These are phyloP conservation scores for Babesia microti DNA, from an alignment of 169 alveolate species.

Conservation along the genomic window DNA sequence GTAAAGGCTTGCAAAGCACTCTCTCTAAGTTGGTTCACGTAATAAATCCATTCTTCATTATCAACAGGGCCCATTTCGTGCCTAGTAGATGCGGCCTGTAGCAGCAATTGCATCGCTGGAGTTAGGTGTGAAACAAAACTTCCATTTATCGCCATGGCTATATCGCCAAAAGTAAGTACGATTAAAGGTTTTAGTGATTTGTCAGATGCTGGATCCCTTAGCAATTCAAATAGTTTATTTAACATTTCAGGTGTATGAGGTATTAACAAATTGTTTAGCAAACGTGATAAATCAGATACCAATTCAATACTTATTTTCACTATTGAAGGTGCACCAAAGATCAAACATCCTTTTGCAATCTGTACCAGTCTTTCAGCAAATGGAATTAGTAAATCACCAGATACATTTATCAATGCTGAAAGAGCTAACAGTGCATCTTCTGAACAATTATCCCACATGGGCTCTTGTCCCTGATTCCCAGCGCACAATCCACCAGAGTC, in stretches of 20 bases:
- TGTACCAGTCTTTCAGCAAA: conserved; percentile 36
- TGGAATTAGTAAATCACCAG: conserved; percentile 29
- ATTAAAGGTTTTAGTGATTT: conserved; percentile 73
- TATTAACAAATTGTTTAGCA: conserved; percentile 48
- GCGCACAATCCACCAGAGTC: too few species aligned
- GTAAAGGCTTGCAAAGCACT: conserved; percentile 74
- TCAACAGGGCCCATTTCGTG: conserved; percentile 74
- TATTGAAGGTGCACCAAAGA: conserved; percentile 27
- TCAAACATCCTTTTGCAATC: conserved; percentile 36
- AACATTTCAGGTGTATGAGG: conserved; percentile 47
- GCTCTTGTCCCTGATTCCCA: too few species aligned
- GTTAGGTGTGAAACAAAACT: conserved; percentile 58
- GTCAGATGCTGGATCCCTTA: conserved; percentile 63
- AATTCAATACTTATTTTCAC: conserved; percentile 64
- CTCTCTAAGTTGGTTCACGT: conserved; percentile 76
- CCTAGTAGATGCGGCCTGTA: conserved; percentile 74
- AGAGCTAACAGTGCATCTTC: conserved; percentile 73
- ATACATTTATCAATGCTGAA: conserved; percentile 65
- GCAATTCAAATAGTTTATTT: conserved; percentile 35
- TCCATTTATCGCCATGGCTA: conserved; percentile 75
- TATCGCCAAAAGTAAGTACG: conserved; percentile 76
- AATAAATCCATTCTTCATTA: conserved; percentile 81
- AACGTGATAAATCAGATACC: conserved; percentile 68
- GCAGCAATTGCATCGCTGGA: conserved; percentile 62
- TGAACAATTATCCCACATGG: conserved; percentile 23